phyloP scores from a whole-genome alignment of 371 early-diverging fungal species.

The Cokeromyces recurvatus region DNA sequence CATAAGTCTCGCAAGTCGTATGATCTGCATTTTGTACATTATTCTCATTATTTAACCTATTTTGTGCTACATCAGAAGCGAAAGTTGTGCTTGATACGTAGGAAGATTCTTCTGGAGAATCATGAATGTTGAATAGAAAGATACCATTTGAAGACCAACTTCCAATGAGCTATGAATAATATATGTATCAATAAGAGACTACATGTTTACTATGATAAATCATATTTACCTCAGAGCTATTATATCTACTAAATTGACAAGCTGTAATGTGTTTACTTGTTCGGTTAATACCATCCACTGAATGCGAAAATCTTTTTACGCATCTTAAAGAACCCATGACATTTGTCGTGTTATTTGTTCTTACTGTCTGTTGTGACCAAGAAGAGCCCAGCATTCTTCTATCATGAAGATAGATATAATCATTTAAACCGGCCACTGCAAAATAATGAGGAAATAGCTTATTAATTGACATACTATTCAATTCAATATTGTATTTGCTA shows the following conservation, averaged over 20 bases:
- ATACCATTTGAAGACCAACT: conserved; percentile 58
- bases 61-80: too few species aligned
- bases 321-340: conserved; percentile 18
- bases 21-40: too few species aligned
- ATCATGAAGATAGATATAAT: conserved; percentile 60
- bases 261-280: conserved; percentile 32
- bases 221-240: conserved; percentile 35
- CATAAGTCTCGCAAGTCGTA: too few species aligned
- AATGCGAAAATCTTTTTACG: conserved; percentile 27
- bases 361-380: too few species aligned
- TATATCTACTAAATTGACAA: conserved; percentile 38
- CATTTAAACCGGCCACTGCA: conserved; percentile 56
- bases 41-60: too few species aligned
- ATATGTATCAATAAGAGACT: too few species aligned
- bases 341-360: too few species aligned
- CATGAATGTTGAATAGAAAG: conserved; percentile 58
- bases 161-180: conserved; percentile 44
- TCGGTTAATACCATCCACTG: conserved; percentile 8
- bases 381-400: conserved; percentile 61
- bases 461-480: conserved; percentile 54
- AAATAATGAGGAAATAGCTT: conserved; percentile 49
- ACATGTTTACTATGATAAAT: background rate
- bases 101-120: too few species aligned
- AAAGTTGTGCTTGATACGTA: too few species aligned
- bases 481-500: conserved; percentile 34